These are phyloP conservation scores for Mucor irregularis DNA, from an alignment of 371 early-diverging fungal species.

Conservation along the genomic window DNA sequence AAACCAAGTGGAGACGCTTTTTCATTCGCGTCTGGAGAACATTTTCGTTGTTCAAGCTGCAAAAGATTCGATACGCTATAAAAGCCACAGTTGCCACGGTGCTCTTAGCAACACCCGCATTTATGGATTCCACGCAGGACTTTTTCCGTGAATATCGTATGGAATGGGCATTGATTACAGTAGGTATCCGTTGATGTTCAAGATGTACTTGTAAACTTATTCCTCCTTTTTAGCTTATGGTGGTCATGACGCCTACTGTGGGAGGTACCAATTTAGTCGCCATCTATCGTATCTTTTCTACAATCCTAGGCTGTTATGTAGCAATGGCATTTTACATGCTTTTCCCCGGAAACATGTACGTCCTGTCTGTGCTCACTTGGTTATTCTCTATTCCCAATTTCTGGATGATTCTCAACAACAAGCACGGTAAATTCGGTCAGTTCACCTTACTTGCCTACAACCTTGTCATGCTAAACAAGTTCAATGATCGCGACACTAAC, in stretches of 20 bases:
- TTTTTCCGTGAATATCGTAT: constrained; percentile 67
- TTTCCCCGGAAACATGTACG: constrained; percentile 54
- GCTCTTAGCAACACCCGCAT: constrained; percentile 66
- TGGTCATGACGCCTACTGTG: constrained; percentile 87
- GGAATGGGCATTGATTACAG: constrained; percentile 84
- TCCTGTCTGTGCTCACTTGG: constrained; percentile 62
- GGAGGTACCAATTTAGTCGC: constrained; percentile 81
- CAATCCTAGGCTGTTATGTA: constrained; percentile 63
- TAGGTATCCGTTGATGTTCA: constrained; percentile 17
- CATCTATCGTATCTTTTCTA: constrained; percentile 76
- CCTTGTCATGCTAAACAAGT: constrained; percentile 75
- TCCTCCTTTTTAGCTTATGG: constrained; percentile 46
- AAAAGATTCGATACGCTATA: constrained; percentile 70
- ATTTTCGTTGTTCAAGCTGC: constrained; percentile 62
- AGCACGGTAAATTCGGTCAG: constrained; percentile 77
- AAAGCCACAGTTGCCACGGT: constrained; percentile 68
- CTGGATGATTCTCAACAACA: constrained; percentile 66
- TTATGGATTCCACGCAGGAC: constrained; percentile 59
- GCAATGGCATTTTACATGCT: constrained; percentile 62
- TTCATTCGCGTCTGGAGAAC: constrained; percentile 64
- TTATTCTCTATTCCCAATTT: constrained; percentile 75
- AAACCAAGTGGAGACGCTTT: constrained; percentile 49
- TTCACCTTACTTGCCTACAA: constrained; percentile 77
- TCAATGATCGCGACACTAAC: constrained; percentile 68
- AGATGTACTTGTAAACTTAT: too few species aligned